These are phyloP conservation scores for Russula emetica DNA, from an alignment of 768 basidiomycete species.

Conservation along the genomic window DNA sequence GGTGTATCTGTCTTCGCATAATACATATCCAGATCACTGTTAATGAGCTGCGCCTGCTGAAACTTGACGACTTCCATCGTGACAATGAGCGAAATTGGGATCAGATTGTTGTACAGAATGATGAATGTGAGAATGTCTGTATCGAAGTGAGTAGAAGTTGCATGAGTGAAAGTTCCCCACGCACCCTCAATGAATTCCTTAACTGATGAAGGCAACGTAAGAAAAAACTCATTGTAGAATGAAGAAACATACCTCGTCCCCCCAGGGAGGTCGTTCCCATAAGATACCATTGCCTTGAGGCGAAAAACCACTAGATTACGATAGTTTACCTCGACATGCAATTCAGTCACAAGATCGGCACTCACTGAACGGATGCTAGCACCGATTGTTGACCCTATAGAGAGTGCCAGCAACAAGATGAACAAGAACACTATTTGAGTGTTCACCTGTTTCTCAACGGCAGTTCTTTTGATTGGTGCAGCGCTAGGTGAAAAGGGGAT, in stretches of 20 bases:
- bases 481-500: slow-evolving; percentile 48
- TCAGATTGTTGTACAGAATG: slow-evolving; percentile 98
- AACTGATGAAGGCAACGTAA: slow-evolving; percentile 40
- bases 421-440: slow-evolving; percentile 95
- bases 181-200: slow-evolving; percentile 81
- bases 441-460: slow-evolving; percentile 95
- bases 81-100: slow-evolving; percentile 97
- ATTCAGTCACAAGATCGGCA: slow-evolving; percentile 18
- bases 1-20: slow-evolving; percentile 92
- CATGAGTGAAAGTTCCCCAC: slow-evolving; percentile 9
- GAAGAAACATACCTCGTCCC: slow-evolving; percentile 50
- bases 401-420: slow-evolving; percentile 77
- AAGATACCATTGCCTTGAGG: slow-evolving; percentile 87
- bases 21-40: slow-evolving; percentile 98
- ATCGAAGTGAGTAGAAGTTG: slow-evolving; percentile 11
- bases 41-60: slow-evolving; percentile 96
- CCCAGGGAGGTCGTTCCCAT: slow-evolving; percentile 55
- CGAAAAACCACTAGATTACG: slow-evolving; percentile 70
- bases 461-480: slow-evolving; percentile 94
- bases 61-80: slow-evolving; percentile 99
- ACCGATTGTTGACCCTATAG: slow-evolving; percentile 88
- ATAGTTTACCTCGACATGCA: not conserved
- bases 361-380: slow-evolving; percentile 77
- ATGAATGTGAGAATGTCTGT: slow-evolving; percentile 96
- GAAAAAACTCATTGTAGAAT: slow-evolving; percentile 8